Evolutionary conservation across 371 early-diverging fungal genomes (phyloP), one percentile per base, ranked within the genome.

Genomic region (Umbelopsis sp.): DNA sequence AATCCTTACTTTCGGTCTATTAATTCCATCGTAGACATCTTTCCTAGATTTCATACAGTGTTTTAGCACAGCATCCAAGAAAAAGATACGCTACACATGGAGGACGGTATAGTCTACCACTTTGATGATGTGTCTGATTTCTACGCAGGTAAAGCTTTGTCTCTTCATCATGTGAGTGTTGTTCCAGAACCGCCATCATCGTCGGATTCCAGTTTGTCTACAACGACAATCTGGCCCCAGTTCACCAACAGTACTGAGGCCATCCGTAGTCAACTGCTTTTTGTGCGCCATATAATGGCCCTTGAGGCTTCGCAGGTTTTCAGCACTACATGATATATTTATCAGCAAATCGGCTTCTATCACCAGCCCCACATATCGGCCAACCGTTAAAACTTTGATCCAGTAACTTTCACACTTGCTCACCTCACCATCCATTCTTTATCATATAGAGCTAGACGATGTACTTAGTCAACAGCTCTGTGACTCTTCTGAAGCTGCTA

Each of bases 121-220:
- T 83, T 83, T 74, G 83, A 83, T 65, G 73, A 74, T 44, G 70
- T 79, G 48, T 70, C 75, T 4, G 76, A 74, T 53, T 87, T 86
- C 73, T 80, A 78, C 75, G 80, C 81, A 57, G 87, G 86, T 80
- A 77, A 73, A 38, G 29, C 29, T 38, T 37, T 20, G 25, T 38
- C 22, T 16, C 14, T 24, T 20, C 65, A 65, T 44, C 35, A 10
- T 65, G 41, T 16, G 25, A 25, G 48, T 14, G 18, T 12, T 65
- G 48, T 24, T 65, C 41, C 14, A 51, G 22, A 48, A 14, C 14
- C 22, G 29, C 20, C 63, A 50, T 37, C 29, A 24, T 14, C 10
- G 63, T 41, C 41, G 41, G 41, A 41, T 41, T 7, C 41, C 41
- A 41, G 41, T 7, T 10, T 41, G 41, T 10, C 41, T 12, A 41